Evolutionary conservation across 2,329 filamentous ascomycete genomes (phyloP).

Genomic region (Byssothecium circinans): DNA sequence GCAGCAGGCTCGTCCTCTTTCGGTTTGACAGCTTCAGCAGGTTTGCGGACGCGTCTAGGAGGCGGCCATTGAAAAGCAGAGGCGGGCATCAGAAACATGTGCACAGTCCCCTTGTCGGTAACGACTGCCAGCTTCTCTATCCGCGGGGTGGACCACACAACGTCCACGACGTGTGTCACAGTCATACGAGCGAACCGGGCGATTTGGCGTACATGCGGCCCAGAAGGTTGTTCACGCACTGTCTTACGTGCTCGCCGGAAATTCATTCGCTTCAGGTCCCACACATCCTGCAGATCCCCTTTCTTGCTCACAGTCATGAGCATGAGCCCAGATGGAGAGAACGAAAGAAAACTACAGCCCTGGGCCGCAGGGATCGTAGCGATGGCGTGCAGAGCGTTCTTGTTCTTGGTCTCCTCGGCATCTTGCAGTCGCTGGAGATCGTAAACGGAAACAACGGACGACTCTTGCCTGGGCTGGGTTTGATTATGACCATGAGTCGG

Average conservation of each 20-base stretch:
- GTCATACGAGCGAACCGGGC: constrained; percentile 91
- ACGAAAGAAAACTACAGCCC: constrained; percentile 79
- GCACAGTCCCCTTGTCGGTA: constrained; percentile 92
- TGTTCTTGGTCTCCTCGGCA: constrained; percentile 51
- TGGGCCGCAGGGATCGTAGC: constrained; percentile 71
- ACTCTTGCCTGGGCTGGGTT: constrained; percentile 58
- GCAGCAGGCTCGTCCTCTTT: constrained; percentile 38
- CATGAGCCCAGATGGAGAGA: constrained; percentile 72
- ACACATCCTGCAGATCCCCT: constrained; percentile 80
- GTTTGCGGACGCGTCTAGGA: constrained; percentile 51
- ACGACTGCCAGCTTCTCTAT: constrained; percentile 85
- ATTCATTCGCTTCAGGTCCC: constrained; percentile 69
- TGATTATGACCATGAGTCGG: constrained; percentile 71
- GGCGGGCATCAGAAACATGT: constrained; percentile 83
- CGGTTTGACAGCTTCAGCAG: constrained; percentile 21
- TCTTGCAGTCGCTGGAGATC: constrained; percentile 65
- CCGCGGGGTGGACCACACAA: constrained; percentile 80
- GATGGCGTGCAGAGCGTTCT: constrained; percentile 60
- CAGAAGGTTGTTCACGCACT: constrained; percentile 31
- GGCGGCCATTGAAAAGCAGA: constrained; percentile 88
- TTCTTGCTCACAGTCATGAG: constrained; percentile 80
- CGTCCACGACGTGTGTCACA: constrained; percentile 85
- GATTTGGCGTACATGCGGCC: constrained; percentile 71
- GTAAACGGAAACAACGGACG: constrained; percentile 73
- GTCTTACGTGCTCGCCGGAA: constrained; percentile 47